These are phyloP conservation scores for Staphylotrichum longicolle DNA, from an alignment of 495 filamentous ascomycete genomes.

Conservation along the genomic window DNA sequence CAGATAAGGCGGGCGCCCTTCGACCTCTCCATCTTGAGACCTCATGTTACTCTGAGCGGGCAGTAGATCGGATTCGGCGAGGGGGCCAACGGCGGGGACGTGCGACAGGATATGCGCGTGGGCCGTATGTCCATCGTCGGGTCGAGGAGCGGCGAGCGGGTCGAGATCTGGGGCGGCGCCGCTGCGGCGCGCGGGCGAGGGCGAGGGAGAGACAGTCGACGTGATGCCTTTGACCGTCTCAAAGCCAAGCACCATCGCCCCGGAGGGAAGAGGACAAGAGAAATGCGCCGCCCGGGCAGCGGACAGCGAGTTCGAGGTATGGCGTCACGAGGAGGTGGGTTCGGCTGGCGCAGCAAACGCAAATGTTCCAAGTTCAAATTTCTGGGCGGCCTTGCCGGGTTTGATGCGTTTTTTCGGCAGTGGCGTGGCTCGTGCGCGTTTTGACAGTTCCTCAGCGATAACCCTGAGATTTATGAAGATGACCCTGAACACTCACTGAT, in stretches of 20 bases:
- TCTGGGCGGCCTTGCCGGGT: slow-evolving; percentile 20
- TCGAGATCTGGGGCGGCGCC: slow-evolving; percentile 9
- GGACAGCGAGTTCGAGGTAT: slow-evolving; percentile 16
- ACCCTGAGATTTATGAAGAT: background rate
- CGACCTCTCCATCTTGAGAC: slow-evolving; percentile 42
- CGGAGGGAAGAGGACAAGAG: slow-evolving; percentile 13
- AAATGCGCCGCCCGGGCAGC: slow-evolving; percentile 30
- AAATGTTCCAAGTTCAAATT: slow-evolving; percentile 25
- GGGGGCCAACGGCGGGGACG: slow-evolving; percentile 26
- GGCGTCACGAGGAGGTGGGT: slow-evolving; percentile 11
- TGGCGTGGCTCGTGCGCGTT: slow-evolving; percentile 22
- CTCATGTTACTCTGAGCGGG: slow-evolving; percentile 41
- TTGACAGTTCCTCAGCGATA: background rate
- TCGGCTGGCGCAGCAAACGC: slow-evolving; percentile 10
- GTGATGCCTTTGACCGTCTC: slow-evolving; percentile 24
- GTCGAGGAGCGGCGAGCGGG: slow-evolving; percentile 18
- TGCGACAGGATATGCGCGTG: slow-evolving; percentile 32
- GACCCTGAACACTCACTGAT: background rate
- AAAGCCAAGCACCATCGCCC: slow-evolving; percentile 36
- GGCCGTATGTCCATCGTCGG: slow-evolving; percentile 42
- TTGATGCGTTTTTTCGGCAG: slow-evolving; percentile 22
- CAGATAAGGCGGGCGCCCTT: slow-evolving; percentile 46
- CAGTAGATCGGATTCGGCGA: slow-evolving; percentile 20
- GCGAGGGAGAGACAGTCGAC: slow-evolving; percentile 15
- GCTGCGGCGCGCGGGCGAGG: slow-evolving; percentile 15